Conservation (phyloP, 192 early-diverging fungal species). For the Helicostylum pulchrum region DNA sequence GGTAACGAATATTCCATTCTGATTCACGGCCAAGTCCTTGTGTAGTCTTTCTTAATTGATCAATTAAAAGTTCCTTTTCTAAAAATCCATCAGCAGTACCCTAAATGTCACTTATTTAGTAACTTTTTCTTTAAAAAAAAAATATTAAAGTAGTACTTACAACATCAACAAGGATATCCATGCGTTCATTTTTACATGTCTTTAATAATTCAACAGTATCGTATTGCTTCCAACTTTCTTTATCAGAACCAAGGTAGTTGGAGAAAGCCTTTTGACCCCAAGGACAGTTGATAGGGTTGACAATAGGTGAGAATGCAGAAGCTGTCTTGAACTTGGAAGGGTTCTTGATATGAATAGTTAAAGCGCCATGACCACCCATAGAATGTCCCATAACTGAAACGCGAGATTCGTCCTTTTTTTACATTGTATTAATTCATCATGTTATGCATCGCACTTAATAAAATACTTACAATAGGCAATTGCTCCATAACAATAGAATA, state of each 20-base stretch:
- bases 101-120: conserved; percentile 44
- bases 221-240: conserved; percentile 63
- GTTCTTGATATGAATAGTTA: conserved; percentile 73
- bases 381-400: conserved; percentile 70
- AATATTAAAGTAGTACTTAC: conserved; percentile 15
- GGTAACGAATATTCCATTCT: conserved; percentile 60
- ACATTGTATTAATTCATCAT: too few relatives aligned
- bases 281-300: conserved; percentile 61
- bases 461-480: conserved; percentile 56
- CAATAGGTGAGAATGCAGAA: conserved; percentile 84
- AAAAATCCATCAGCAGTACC: conserved; percentile 73
- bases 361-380: conserved; percentile 90
- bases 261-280: conserved; percentile 84
- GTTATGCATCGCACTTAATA: too few relatives aligned
- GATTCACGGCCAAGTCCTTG: conserved; percentile 40
- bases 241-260: conserved; percentile 65
- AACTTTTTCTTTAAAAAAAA: conserved; percentile 1
- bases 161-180: conserved; percentile 43
- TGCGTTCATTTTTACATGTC: conserved; percentile 33
- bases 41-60: conserved; percentile 50
- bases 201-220: conserved; percentile 74
- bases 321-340: conserved; percentile 63
- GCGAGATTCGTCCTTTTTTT: conserved; percentile 46
- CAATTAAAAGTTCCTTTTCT: conserved; percentile 61
- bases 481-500: conserved; percentile 50